Evolutionary conservation across 1,284 basidiomycete genomes (phyloP).

Genomic region (Neotropicomus parvogracilis): DNA sequence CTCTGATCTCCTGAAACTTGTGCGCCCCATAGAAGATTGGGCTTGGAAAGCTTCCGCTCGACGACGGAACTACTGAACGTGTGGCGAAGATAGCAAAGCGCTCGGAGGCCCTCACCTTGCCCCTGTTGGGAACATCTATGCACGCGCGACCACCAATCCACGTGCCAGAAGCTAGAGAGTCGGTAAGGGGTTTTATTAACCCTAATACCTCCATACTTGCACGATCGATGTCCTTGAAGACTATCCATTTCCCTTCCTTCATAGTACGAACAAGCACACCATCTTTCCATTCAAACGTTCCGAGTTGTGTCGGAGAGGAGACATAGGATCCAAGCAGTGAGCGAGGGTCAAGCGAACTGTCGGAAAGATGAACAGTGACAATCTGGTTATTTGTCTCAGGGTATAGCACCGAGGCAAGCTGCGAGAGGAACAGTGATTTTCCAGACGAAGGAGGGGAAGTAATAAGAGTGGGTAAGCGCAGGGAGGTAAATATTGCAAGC

Average conservation of each 20-base stretch:
- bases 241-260: conserved; percentile 89
- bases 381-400: conserved; percentile 57
- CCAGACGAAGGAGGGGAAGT: conserved; percentile 89
- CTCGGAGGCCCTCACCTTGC: conserved; percentile 67
- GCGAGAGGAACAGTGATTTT: conserved; percentile 79
- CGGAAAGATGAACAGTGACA: conserved; percentile 86
- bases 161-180: conserved; percentile 72
- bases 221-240: conserved; percentile 91
- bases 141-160: conserved; percentile 73
- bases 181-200: conserved; percentile 77
- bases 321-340: conserved; percentile 92
- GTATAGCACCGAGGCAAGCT: conserved; percentile 67
- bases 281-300: conserved; percentile 95
- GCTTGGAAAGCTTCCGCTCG: conserved; percentile 42
- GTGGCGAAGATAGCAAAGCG: conserved; percentile 82
- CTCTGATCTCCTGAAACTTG: conserved; percentile 71
- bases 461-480: conserved; percentile 77
- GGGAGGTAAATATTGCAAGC: conserved; percentile 65
- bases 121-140: conserved; percentile 68
- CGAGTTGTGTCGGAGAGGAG: conserved; percentile 82
- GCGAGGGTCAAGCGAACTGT: conserved; percentile 92
- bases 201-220: conserved; percentile 86
- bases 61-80: conserved; percentile 53
- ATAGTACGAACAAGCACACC: conserved; percentile 91
- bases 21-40: conserved; percentile 79